phyloP scores from a whole-genome alignment of 331 rosid species.

The Pyracantha coccinea region DNA sequence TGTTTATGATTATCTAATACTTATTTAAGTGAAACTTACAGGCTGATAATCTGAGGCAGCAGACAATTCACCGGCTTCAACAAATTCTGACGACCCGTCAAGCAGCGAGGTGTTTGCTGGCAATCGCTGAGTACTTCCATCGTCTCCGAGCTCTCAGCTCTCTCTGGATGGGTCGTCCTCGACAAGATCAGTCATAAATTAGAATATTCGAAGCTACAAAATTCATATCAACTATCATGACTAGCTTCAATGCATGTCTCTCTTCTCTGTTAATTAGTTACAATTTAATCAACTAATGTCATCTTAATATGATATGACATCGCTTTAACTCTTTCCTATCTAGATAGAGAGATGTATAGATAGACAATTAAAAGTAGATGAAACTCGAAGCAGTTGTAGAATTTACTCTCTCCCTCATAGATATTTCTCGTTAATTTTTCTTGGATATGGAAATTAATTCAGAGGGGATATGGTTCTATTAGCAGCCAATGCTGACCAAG shows the following conservation, averaged over 20 bases:
- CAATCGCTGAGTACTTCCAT: conserved; percentile 76
- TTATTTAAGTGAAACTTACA: conserved; percentile 22
- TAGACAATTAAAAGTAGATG: neutral
- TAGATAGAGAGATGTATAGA: neutral
- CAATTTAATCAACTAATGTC: neutral
- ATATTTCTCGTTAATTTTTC: neutral
- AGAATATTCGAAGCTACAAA: neutral
- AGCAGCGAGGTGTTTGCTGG: conserved; percentile 80
- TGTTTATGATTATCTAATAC: neutral
- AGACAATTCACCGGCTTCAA: conserved; percentile 58
- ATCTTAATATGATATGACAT: neutral
- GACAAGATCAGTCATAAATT: conserved; percentile 38
- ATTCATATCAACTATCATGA: neutral
- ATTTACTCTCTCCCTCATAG: neutral
- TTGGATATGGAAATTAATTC: neutral
- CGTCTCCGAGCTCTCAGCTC: conserved; percentile 89
- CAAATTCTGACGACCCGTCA: conserved; percentile 76
- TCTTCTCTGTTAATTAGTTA: neutral
- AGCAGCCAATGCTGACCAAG: neutral
- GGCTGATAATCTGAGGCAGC: conserved; percentile 82
- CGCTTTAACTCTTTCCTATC: neutral
- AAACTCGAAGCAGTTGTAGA: neutral
- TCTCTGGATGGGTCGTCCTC: conserved; percentile 87
- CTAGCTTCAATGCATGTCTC: neutral
- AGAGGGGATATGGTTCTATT: neutral